phyloP scores from a whole-genome alignment of 2,329 filamentous ascomycete species.

The Teratosphaeria gauchensis region DNA sequence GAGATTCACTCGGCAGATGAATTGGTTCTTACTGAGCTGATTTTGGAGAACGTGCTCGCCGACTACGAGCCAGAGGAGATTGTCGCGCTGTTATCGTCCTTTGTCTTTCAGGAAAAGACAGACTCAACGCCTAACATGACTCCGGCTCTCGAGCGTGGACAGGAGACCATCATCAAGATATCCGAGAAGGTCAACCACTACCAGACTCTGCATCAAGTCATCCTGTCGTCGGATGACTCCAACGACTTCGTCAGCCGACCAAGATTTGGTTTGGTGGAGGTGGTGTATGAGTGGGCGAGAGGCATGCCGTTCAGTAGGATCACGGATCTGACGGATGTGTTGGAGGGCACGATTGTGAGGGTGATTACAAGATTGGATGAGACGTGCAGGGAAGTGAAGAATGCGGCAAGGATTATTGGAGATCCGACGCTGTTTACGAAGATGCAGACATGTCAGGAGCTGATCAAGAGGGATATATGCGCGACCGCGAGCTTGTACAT shows the following conservation, averaged over 20 bases:
- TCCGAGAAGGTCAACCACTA: conserved; percentile 86
- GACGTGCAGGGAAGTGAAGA: conserved; percentile 95
- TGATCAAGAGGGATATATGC: conserved; percentile 94
- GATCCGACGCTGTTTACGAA: conserved; percentile 89
- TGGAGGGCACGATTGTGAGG: conserved; percentile 93
- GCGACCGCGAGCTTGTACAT: conserved; percentile 83
- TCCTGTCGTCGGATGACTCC: conserved; percentile 77
- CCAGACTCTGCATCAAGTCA: conserved; percentile 85
- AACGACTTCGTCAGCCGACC: conserved; percentile 85
- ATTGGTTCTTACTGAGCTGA: conserved; percentile 87
- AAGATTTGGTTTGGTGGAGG: conserved; percentile 88
- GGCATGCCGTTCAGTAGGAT: conserved; percentile 99
- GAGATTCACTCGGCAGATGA: conserved; percentile 97
- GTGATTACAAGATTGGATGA: conserved; percentile 92
- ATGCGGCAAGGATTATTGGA: conserved; percentile 87
- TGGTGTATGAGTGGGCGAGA: conserved; percentile 96
- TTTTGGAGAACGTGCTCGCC: conserved; percentile 91
- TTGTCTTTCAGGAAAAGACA: conserved; percentile 98
- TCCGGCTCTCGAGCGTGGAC: conserved; percentile 68
- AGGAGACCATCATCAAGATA: conserved; percentile 77
- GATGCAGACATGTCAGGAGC: conserved; percentile 94
- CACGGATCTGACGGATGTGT: conserved; percentile 86
- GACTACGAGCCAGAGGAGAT: conserved; percentile 96
- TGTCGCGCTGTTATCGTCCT: conserved; percentile 81
- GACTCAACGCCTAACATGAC: conserved; percentile 71